These are phyloP conservation scores for Sambucus nigra DNA, from an alignment of 129 eudicot genomes.

Conservation along the genomic window DNA sequence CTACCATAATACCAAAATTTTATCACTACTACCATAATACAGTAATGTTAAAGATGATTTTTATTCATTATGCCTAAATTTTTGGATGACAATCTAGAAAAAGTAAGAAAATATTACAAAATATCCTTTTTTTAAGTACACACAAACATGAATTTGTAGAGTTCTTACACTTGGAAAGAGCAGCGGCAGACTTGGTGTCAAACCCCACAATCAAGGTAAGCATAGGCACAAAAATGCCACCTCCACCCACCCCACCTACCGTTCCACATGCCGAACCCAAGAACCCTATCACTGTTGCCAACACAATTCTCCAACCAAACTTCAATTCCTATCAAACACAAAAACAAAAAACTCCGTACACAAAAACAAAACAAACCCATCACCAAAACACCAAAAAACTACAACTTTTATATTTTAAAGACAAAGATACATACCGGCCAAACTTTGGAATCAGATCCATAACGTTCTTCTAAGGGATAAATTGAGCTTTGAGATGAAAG, in stretches of 20 bases:
- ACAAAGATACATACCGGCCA: conserved; percentile 69
- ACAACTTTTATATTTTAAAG: background rate
- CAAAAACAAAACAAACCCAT: background rate
- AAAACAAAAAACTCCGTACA: background rate
- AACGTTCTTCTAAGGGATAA: background rate
- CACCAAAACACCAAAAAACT: background rate
- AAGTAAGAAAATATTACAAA: too few relatives aligned
- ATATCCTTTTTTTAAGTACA: background rate
- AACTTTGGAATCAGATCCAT: conserved; percentile 30
- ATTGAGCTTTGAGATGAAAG: conserved; percentile 7
- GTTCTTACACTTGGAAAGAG: conserved; percentile 76
- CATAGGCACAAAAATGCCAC: conserved; percentile 97
- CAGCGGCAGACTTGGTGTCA: conserved; percentile 98
- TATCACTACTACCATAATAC: too few relatives aligned
- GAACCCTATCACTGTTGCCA: conserved; percentile 82
- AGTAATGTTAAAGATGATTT: too few relatives aligned
- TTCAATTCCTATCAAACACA: conserved; percentile 44
- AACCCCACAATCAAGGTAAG: conserved; percentile 75
- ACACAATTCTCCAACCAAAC: conserved; percentile 67
- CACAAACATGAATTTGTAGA: background rate
- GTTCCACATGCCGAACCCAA: conserved; percentile 89
- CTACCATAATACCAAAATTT: too few relatives aligned
- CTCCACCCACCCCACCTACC: conserved; percentile 98
- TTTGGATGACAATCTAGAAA: too few relatives aligned
- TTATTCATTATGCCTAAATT: too few relatives aligned